Percentiles rank a stretch among this genome's conserved stretches.
phyloP scores from a whole-genome alignment of 1,284 basidiomycete genomes.

The Sphagnurus paluster region DNA sequence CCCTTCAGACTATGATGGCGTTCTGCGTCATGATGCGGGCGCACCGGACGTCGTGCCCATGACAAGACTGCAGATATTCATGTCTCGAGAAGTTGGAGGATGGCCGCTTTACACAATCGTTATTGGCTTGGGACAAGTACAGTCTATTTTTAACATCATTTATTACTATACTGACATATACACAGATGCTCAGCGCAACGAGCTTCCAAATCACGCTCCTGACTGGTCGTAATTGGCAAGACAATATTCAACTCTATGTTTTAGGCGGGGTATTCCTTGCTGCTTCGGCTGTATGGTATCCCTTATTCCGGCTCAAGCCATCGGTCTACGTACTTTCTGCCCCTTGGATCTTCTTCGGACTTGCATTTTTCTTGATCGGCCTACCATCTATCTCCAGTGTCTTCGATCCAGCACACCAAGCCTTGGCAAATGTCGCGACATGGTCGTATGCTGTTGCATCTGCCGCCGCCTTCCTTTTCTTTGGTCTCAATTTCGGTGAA shows the following conservation, averaged over 20 bases:
- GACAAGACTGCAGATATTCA: conserved; percentile 78
- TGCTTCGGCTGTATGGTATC: conserved; percentile 86
- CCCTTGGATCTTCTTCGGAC: conserved; percentile 87
- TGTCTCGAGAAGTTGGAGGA: conserved; percentile 74
- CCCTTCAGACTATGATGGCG: conserved; percentile 51
- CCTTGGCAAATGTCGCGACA: conserved; percentile 76
- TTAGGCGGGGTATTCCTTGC: conserved; percentile 85
- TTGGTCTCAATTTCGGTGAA: conserved; percentile 94
- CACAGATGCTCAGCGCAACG: conserved; percentile 78
- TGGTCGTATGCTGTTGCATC: conserved; percentile 91
- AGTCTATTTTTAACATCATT: conserved; percentile 5
- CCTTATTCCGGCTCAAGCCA: conserved; percentile 85
- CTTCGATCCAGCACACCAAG: conserved; percentile 63
- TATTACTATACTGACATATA: conserved; percentile 13
- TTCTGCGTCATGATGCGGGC: conserved; percentile 50
- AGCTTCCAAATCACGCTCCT: conserved; percentile 93
- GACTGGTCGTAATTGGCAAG: conserved; percentile 82
- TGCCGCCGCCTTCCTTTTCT: conserved; percentile 88
- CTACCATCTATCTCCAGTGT: conserved; percentile 73
- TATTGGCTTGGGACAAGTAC: conserved; percentile 79
- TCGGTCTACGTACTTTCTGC: conserved; percentile 83
- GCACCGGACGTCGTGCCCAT: conserved; percentile 63
- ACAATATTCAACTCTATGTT: conserved; percentile 84
- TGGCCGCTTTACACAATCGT: conserved; percentile 93
- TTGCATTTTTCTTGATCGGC: conserved; percentile 89